A percentile compares a stretch with the other conserved stretches of the same genome.
These are phyloP conservation scores for Panicum hallii DNA, from an alignment of 202 grass and related monocot species.

Conservation along the genomic window DNA sequence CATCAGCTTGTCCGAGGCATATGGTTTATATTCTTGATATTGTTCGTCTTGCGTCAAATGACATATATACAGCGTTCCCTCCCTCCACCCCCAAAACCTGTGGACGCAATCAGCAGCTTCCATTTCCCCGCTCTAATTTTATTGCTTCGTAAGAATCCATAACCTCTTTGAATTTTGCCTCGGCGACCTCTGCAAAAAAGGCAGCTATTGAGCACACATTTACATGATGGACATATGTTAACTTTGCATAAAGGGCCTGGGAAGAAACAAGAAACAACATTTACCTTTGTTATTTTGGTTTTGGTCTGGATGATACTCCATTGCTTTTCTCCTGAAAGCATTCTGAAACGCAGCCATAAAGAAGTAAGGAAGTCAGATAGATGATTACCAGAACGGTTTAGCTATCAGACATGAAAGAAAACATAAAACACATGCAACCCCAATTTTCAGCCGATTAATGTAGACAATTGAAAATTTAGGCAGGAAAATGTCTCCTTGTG, in stretches of 20 bases:
- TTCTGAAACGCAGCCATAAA: conserved; percentile 56
- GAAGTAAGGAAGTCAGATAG: conserved; percentile 8
- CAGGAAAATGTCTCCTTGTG: background rate
- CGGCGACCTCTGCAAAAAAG: conserved; percentile 61
- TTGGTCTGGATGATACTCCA: conserved; percentile 94
- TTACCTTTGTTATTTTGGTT: conserved; percentile 90
- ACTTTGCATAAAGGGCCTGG: background rate
- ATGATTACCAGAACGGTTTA: conserved; percentile 19
- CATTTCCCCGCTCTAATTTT: conserved; percentile 63
- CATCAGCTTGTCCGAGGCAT: background rate
- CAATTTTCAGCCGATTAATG: background rate
- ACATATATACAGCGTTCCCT: conserved; percentile 37
- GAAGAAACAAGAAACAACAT: background rate
- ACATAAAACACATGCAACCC: background rate
- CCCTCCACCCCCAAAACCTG: background rate
- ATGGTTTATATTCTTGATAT: background rate
- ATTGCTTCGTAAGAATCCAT: conserved; percentile 88
- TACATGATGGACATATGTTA: background rate
- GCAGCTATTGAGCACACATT: background rate
- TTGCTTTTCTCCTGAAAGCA: conserved; percentile 90
- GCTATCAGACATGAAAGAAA: conserved; percentile 5
- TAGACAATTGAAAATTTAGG: background rate
- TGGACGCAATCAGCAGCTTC: conserved; percentile 48
- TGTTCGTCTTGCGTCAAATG: conserved; percentile 16
- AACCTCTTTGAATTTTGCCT: conserved; percentile 92